Evolutionary conservation across 495 filamentous ascomycete species (phyloP).

Genomic region (Penicillium pancosmium): DNA sequence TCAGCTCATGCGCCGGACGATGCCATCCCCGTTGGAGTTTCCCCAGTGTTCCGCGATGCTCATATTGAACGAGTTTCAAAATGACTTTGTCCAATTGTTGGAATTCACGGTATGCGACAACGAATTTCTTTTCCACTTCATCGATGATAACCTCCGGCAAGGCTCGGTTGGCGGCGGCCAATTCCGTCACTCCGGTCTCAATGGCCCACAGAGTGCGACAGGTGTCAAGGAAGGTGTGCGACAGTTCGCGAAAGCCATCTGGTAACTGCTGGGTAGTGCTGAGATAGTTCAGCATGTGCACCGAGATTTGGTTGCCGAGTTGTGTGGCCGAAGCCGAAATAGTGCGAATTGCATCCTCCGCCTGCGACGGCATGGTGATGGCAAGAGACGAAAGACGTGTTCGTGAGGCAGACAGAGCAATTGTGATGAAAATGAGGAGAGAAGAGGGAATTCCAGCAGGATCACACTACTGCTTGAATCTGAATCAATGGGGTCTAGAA

Average conservation of each 20-base stretch:
- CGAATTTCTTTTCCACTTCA: constrained; percentile 56
- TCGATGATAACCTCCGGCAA: constrained; percentile 49
- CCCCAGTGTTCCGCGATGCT: constrained; percentile 49
- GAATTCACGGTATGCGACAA: constrained; percentile 47
- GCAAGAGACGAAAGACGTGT: background rate
- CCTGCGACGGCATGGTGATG: constrained; percentile 5
- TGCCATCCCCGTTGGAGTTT: constrained; percentile 54
- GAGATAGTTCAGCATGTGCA: constrained; percentile 59
- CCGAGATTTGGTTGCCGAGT: constrained; percentile 52
- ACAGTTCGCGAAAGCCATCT: constrained; percentile 49
- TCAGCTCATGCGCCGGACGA: constrained; percentile 24
- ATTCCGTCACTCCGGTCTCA: constrained; percentile 52
- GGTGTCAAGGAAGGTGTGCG: constrained; percentile 54
- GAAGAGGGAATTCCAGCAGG: background rate
- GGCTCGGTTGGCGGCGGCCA: constrained; percentile 32
- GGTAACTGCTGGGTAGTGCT: constrained; percentile 47
- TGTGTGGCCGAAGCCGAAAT: constrained; percentile 29
- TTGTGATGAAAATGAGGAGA: background rate
- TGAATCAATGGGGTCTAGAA: constrained; percentile 1
- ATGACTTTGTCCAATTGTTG: constrained; percentile 53
- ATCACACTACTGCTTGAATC: constrained; percentile 8
- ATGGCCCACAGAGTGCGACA: constrained; percentile 54
- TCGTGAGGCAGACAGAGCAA: background rate
- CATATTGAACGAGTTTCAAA: constrained; percentile 49
- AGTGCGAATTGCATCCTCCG: constrained; percentile 26